Evolutionary conservation across 176 grass and related monocot species (phyloP).

Genomic region (Dactylis glomerata): DNA sequence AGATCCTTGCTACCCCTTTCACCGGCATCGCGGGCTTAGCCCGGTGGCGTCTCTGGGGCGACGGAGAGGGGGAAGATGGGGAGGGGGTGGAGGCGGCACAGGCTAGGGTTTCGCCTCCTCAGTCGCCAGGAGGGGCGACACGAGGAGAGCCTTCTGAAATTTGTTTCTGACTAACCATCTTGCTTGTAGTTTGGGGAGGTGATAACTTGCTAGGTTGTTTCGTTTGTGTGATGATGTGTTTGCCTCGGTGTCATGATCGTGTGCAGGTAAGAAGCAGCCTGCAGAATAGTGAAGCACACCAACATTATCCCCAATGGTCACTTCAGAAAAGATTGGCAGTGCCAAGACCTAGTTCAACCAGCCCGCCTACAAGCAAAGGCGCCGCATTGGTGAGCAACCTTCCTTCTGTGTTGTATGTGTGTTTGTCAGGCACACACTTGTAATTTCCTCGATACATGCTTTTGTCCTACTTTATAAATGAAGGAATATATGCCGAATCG

Average conservation of each 20-base stretch:
- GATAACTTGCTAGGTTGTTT: background rate
- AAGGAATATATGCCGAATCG: no score
- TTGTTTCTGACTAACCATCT: no score
- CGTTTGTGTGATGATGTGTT: background rate
- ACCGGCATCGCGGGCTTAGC: no score
- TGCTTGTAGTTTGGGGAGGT: background rate
- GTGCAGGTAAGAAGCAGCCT: conserved; percentile 38
- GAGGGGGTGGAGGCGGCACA: no score
- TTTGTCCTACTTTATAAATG: no score
- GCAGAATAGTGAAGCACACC: conserved; percentile 89
- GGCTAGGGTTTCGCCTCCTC: no score
- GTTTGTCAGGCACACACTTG: background rate
- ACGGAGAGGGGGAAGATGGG: no score
- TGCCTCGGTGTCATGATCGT: background rate
- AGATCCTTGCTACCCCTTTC: no score
- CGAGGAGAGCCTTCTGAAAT: no score
- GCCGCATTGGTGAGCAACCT: conserved; percentile 46
- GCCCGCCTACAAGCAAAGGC: conserved; percentile 77
- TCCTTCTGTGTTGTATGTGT: background rate
- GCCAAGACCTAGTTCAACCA: conserved; percentile 95
- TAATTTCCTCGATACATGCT: no score
- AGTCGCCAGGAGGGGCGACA: no score
- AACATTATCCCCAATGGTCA: conserved; percentile 82
- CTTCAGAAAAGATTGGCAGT: conserved; percentile 93
- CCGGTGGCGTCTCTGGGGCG: no score